Percentiles rank a stretch among this genome's conserved stretches.
Conservation (phyloP, 2,329 filamentous ascomycete species). For the Epichloe sibirici region DNA sequence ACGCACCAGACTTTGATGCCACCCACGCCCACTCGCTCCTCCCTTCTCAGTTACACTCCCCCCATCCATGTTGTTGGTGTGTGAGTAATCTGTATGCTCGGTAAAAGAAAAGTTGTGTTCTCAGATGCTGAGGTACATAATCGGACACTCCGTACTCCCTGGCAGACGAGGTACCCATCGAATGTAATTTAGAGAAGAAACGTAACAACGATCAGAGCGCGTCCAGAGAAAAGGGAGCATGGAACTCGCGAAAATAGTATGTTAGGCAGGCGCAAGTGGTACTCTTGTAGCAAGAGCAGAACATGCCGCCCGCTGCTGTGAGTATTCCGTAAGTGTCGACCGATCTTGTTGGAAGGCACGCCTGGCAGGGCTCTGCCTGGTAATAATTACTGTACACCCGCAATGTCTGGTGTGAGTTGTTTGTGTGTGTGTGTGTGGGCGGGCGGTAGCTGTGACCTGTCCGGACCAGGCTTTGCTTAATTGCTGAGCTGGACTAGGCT, state of each 20-base stretch:
- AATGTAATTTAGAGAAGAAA: no score
- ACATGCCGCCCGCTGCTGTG: neutral
- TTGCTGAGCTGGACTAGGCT: neutral
- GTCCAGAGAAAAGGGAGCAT: neutral
- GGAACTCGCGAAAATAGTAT: neutral
- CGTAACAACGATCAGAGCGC: no score
- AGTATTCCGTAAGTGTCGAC: neutral
- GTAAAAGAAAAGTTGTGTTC: neutral
- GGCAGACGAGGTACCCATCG: neutral
- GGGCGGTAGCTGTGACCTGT: slow-evolving; percentile 1
- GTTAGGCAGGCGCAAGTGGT: neutral
- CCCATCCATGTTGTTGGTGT: neutral
- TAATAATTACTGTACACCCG: neutral
- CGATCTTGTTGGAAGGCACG: neutral
- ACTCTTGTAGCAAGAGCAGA: neutral
- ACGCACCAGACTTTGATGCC: neutral
- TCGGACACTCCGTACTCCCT: neutral
- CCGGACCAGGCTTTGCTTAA: neutral
- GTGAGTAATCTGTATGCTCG: neutral
- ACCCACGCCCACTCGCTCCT: slow-evolving; percentile 1
- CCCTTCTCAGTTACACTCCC: neutral
- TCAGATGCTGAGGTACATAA: no score
- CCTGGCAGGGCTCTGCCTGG: neutral
- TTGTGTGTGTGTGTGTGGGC: neutral
- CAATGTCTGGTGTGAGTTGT: neutral